Percentiles rank a stretch among this genome's conserved stretches.
Evolutionary conservation across 2,329 filamentous ascomycete genomes (phyloP).

Genomic region (Aspergillus sp.): DNA sequence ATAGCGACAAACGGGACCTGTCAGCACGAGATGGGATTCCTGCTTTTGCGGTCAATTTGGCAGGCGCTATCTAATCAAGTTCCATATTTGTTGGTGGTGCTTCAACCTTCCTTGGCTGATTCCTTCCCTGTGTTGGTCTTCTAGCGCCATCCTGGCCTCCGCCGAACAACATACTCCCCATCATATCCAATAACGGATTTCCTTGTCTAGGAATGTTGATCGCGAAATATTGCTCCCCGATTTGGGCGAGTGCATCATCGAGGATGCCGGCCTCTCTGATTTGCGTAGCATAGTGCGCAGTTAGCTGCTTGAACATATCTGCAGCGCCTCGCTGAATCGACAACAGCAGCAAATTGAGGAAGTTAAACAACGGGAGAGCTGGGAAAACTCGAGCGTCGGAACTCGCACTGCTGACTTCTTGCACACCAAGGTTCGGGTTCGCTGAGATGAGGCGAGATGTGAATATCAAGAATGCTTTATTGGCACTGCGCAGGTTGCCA

Average conservation of each 20-base stretch:
- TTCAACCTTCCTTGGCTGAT: conserved; percentile 48
- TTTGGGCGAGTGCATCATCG: conserved; percentile 78
- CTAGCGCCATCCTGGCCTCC: conserved; percentile 52
- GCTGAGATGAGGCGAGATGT: conserved; percentile 60
- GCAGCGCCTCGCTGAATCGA: conserved; percentile 76
- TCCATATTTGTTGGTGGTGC: conserved; percentile 46
- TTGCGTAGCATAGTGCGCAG: conserved; percentile 75
- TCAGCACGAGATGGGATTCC: conserved; percentile 11
- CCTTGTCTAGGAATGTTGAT: conserved; percentile 85
- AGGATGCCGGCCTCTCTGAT: conserved; percentile 76
- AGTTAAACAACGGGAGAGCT: conserved; percentile 90
- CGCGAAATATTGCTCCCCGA: conserved; percentile 96
- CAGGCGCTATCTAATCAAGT: conserved; percentile 37
- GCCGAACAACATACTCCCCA: conserved; percentile 90
- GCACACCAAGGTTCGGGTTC: conserved; percentile 67
- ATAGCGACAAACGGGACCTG: conserved; percentile 22
- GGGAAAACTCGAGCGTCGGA: conserved; percentile 82
- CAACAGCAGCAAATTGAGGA: conserved; percentile 79
- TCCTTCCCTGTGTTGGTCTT: conserved; percentile 34
- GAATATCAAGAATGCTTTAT: conserved; percentile 76
- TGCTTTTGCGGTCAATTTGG: background rate
- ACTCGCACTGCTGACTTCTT: conserved; percentile 74
- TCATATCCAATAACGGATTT: conserved; percentile 96
- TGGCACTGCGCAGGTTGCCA: conserved; percentile 87
- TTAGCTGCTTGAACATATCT: conserved; percentile 79